A percentile compares a stretch with the other conserved stretches of the same genome.
Evolutionary conservation across 306 rosid genomes (phyloP).

Genomic region (Fagus sylvatica): DNA sequence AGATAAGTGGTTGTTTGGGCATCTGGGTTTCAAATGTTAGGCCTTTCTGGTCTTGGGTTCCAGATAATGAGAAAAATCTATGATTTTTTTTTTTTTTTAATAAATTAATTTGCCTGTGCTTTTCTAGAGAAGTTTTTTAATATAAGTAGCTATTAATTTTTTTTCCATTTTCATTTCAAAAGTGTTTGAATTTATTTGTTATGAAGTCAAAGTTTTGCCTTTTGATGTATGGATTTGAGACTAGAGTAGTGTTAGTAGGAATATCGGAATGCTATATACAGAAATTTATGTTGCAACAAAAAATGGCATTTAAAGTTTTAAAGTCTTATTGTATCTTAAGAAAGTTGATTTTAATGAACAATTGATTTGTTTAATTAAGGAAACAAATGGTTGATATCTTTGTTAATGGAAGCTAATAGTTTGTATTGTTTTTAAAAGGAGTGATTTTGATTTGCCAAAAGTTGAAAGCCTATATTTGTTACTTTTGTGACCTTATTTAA

Average conservation of each 20-base stretch:
- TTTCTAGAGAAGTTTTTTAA: not conserved
- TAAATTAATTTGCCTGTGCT: not conserved
- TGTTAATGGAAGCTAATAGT: not conserved
- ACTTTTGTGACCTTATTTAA: not conserved
- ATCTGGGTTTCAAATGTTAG: not conserved
- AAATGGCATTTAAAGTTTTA: not conserved
- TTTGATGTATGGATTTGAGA: not conserved
- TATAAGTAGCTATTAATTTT: not conserved
- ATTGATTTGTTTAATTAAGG: not conserved
- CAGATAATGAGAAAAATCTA: slow-evolving; percentile 2
- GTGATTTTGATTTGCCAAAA: not conserved
- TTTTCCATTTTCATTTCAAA: not conserved
- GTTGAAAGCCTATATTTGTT: not conserved
- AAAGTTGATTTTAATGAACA: not conserved
- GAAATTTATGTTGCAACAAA: not conserved
- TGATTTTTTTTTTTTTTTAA: not conserved
- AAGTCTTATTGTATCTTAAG: not conserved
- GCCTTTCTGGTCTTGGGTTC: not conserved
- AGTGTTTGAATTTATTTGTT: not conserved
- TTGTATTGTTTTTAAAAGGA: not conserved
- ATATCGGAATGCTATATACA: not conserved
- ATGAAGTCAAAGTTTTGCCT: not conserved
- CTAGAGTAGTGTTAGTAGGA: not conserved
- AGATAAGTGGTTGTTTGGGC: not conserved
- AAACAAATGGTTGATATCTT: not conserved